Evolutionary conservation across 768 basidiomycete genomes (phyloP), one percentile per base, ranked within the genome.

Genomic region (Kwoniella sp.): DNA sequence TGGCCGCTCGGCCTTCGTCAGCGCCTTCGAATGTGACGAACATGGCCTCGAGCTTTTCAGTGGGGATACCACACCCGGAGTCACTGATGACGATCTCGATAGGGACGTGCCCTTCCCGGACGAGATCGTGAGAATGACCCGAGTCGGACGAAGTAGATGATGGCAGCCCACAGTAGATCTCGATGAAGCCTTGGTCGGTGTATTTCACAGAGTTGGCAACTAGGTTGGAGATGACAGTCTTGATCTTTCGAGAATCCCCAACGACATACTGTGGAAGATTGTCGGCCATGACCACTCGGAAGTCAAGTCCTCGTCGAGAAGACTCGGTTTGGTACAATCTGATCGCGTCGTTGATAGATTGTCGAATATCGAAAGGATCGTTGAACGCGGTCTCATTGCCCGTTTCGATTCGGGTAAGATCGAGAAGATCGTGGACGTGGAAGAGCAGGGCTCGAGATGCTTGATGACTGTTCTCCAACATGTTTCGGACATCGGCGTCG

Each of bases 161-260:
- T n/a, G 25, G 33, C 63, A 72, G 79, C 12, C 78, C 82, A 64
- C 88, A 90, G 54, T 82, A 81, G 2, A 91, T 84, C 2, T 83
- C 83, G 40, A 92, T 86, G 4, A 80, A 81, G 2, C 90, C 91
- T 17, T 81, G 60, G 0, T 77, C 67, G 10, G 90, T 91, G 77
- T 87, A 89, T 82, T 90, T 90, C 69, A 91, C 89, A 37, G 89
- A 85, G 71, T 92, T 91, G 0, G 87, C 89, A 9, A 87, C 88
- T 46, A 91, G 77, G 72, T 91, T 91, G 46, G 88, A 87, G 0
- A 91, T 85, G 24, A 90, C 86, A 1, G 88, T 89, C 61, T 85
- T 83, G 59, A 91, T 87, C 79, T 90, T 90, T 69, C 84, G 86
- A 15, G 83, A 80, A 77, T 91, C 90, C 1, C 90, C 90, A 27